Evolutionary conservation across 1,139 yeast genomes (phyloP), one percentile per base, ranked within the genome.

Genomic region (Pichia sp.): DNA sequence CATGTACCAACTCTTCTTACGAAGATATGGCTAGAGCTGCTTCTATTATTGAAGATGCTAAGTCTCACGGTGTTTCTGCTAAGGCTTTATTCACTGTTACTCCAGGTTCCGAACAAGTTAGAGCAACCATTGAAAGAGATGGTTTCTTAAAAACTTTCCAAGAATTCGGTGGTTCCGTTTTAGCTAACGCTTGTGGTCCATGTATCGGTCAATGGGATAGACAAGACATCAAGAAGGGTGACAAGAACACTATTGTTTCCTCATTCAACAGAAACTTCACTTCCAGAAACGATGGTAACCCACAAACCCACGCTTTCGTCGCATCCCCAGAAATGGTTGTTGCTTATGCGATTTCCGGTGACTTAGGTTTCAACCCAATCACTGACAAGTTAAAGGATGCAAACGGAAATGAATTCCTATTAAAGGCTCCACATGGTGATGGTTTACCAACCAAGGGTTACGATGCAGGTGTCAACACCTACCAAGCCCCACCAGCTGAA

Each of bases 161-260:
- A 62, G 74, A 81, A 42, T 84, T 81, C 57, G 97, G 97, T 47
- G 97, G 95, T 43, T 73, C 79, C 44, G 96, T 92, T 26, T 72
- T 92, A 53, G 96, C 97, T 38, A 92, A 92, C 61, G 98, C 98
- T n/a, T 92, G 98, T 72, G 98, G 98, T 48, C 98, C 97, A 53
- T 92, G 98, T 73, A 92, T 92, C 60, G 98, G 98, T 44, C 97
- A 92, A 71, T 92, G 98, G 98, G 96, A 88, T 64, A 81, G 98
- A 67, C 65, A 65, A 38, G 67, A 63, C 44, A 73, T 71, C 52
- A 74, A 82, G 43, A 72, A 82, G 43, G 81, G 82, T 64, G 77
- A 75, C 45, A 73, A 79, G 43, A 90, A 90, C 61, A 87, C 97
- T 45, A 92, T 92, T 50, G 84, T 92, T 70, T 86, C 97, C 28